Percentiles rank a stretch among this genome's conserved stretches.
Evolutionary conservation across 345 rosid genomes (phyloP).

Genomic region (Moricandia arvensis): DNA sequence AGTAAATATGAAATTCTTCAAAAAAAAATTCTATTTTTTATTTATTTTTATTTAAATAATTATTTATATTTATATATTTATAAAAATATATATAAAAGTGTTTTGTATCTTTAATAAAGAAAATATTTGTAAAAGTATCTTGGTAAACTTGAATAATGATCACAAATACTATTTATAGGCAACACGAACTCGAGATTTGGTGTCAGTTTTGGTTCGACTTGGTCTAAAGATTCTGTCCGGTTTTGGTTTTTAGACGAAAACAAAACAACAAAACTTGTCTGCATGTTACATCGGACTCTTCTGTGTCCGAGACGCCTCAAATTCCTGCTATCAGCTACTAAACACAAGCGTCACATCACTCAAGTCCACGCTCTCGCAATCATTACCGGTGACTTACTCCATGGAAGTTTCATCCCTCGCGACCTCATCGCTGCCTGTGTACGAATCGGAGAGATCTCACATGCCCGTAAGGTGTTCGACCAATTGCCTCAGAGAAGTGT

Average conservation of each 20-base stretch:
- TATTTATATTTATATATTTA: too few species aligned
- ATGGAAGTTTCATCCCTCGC: constrained; percentile 24
- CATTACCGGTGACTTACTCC: constrained; percentile 38
- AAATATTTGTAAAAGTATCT: too few species aligned
- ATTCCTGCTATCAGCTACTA: constrained; percentile 42
- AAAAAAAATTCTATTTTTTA: too few species aligned
- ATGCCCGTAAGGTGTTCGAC: constrained; percentile 62
- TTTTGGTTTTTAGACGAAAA: not conserved
- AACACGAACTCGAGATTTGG: not conserved
- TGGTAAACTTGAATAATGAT: too few species aligned
- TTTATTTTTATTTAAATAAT: too few species aligned
- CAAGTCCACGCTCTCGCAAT: constrained; percentile 50
- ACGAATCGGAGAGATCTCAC: constrained; percentile 35
- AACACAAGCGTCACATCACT: constrained; percentile 33
- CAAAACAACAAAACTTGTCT: not conserved
- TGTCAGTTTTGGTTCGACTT: not conserved
- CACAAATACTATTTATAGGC: too few species aligned
- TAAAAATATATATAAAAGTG: too few species aligned
- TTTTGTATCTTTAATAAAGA: too few species aligned
- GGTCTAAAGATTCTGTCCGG: not conserved
- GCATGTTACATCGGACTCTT: constrained; percentile 31
- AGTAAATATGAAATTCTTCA: too few species aligned
- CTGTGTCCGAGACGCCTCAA: constrained; percentile 45
- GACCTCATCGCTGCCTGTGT: constrained; percentile 40
- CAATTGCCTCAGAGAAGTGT: constrained; percentile 51